Base-by-base conservation (phyloP, 768 basidiomycete genomes). In the Trametes villosa region DNA sequence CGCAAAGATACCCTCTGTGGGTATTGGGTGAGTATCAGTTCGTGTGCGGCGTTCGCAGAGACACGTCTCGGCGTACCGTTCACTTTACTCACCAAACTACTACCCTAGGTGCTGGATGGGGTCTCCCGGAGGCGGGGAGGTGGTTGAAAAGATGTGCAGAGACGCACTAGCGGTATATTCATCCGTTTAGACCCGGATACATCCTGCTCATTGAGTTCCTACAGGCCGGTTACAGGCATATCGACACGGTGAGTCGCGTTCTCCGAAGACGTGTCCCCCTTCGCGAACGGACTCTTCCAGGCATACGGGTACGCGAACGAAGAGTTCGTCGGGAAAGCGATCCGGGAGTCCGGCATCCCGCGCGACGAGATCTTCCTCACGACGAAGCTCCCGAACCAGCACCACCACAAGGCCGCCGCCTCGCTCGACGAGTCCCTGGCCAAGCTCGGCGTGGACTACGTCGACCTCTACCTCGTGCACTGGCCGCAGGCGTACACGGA, bases 311-410 rank as follows among this genome's bases (percentile, higher is more conserved):
- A 49, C 45, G 50, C 33, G 31, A 94, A 93, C 69, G 91, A 93
- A 70, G 84, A 85, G 66, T 85, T 89, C 63, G 92, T 94, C n/a
- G 92, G 92, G 7, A 80, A 86, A 60, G 93, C 91, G 9, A 72
- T 86, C 56, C 76, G 75, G 41, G 78, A 72, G 11, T 83, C 80
- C 18, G 82, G 81, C 3, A 72, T 83, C 40, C 78, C 81, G 3
- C 76, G 83, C 26, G 75, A 79, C 29, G 75, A 83, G 38, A 66
- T 68, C 36, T 68, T 68, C 50, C 58, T 68, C 12, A 59, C 59
- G 9, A 66, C 67, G 9, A 68, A 68, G 53, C 65, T 68, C 13
- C 63, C 64, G 75, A 63, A 58, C 50, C 54, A 61, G 8, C 73
- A 76, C 50, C 83, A 87, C 38, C 49, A 72, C 70, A 34, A 68